These are phyloP conservation scores for Jimgerdemannia flammicorona DNA, from an alignment of 192 early-diverging fungal genomes.

Conservation along the genomic window DNA sequence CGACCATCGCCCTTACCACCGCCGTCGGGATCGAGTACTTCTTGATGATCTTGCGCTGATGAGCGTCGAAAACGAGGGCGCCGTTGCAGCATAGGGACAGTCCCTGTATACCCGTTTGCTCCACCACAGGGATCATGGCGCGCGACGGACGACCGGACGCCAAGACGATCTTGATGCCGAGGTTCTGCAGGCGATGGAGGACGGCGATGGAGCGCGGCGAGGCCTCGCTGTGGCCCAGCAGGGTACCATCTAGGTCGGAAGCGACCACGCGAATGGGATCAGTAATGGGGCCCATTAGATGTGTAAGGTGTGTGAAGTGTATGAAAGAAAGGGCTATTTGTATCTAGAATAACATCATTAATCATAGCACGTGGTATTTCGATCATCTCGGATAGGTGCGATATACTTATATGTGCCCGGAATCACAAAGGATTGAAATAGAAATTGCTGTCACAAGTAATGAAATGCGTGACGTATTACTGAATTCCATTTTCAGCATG, in stretches of 20 bases:
- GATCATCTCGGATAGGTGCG: too few species aligned
- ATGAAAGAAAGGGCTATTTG: too few species aligned
- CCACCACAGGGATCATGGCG: constrained; percentile 17
- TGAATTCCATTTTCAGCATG: too few species aligned
- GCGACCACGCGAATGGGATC: constrained; percentile 13
- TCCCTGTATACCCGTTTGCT: constrained; percentile 10
- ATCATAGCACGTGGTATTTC: too few species aligned
- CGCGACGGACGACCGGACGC: constrained; percentile 26
- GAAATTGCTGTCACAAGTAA: too few species aligned
- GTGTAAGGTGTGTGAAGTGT: too few species aligned
- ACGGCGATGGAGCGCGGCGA: constrained; percentile 9
- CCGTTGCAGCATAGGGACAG: constrained; percentile 22
- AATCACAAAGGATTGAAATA: too few species aligned
- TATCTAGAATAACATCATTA: too few species aligned
- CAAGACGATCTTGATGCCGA: constrained; percentile 16
- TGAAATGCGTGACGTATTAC: too few species aligned
- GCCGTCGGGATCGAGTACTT: constrained; percentile 18
- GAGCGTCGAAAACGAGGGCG: constrained; percentile 19
- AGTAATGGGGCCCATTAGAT: too few species aligned
- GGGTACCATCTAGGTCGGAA: constrained; percentile 27
- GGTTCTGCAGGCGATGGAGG: constrained; percentile 11
- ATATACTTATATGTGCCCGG: too few species aligned
- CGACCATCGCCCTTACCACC: constrained; percentile 5
- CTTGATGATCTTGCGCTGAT: constrained; percentile 1
- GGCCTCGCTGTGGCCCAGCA: constrained; percentile 11